Base-by-base conservation (phyloP, 192 early-diverging fungal species). In the Phycomyces nitens region DNA sequence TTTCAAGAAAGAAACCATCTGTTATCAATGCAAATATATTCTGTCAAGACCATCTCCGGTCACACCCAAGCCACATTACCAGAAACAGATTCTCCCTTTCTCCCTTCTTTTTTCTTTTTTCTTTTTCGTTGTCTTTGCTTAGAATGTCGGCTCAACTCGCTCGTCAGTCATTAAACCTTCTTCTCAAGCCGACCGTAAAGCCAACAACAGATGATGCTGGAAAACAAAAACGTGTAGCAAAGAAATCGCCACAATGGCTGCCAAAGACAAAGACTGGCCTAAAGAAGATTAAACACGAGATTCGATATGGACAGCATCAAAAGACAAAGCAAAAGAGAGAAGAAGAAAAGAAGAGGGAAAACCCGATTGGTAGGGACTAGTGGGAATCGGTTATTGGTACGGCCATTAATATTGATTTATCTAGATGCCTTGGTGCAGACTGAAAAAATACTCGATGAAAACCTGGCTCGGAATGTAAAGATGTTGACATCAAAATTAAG, bases 261-360 rank as follows among this genome's bases (percentile, higher is more conserved):
- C 78, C 78, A 50, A 68, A 65, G 57, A 76, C 71, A 23, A 80
- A 80, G 22, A 71, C 60, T 2, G 78, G 78, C 7, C 29, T 80
- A 38, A 76, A 76, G 27, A 80, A 74, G 56, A 66, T 76, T 5
- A 80, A 80, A 44, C 69, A 74, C 53, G 74, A 80, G 65, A 21
- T 76, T 22, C 58, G 74, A 24, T 80, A 80, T 50, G 74, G 74
- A 20, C 71, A 73, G 38, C 75, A 72, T 14, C 65, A 73, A 26
- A 73, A 66, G 40, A 59, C 56, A 26, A 58, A 55, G 12, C 26
- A 52, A 16, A 60, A 39, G 34, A 23, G 62, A 52, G 74, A 76
- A 43, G 69, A 70, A 38, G 54, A 53, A 20, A 70, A 76, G 34
- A 65, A 67, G 12, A 76, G 58, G 61, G 69, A 63, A n/a, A 76